Base-by-base conservation (phyloP, 1,139 yeast species). In the Candida frijolesensis region DNA sequence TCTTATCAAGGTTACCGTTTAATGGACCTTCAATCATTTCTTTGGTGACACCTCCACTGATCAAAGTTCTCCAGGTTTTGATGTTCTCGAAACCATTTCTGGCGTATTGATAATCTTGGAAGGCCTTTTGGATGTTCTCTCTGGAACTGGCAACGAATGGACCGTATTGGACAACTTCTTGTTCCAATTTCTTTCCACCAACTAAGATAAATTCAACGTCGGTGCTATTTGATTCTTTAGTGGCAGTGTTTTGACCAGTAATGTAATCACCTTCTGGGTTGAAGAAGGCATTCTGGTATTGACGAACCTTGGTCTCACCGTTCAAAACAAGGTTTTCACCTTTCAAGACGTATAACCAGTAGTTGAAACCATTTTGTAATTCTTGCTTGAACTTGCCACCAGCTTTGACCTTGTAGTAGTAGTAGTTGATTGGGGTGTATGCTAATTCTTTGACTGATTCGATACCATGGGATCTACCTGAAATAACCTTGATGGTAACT, bases 81-180 rank as follows among this genome's bases (percentile, higher is more conserved):
- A 89, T 80, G 45, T 82, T 79, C 63, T 85, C 95, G 63, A 90
- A 90, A 1, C 96, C 96, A 64, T 88, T 87, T 42, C 72, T 64
- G 42, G 82, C 87, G 50, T 70, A 66, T 64, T 85, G 89, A 65
- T 86, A 90, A 64, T 87, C 94, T 65, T 71, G 62, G 61, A 87
- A 84, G 0, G 90, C 95, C 61, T 85, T 71, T 57, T 80, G 78
- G 54, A 89, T 85, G 58, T 81, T 80, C 47, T 80, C 84, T 52
- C 75, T 73, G 16, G 85, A 71, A 9, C 85, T 81, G 54, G 89
- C 94, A 14, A 87, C 96, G 65, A 89, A 90, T 16, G 97, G 97
- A 11, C 97, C 97, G 63, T 90, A 88, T 65, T 91, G 96, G 38
- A 89, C 89, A 49, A 87, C 79, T 15, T 83, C 81, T 70, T 91